These are phyloP conservation scores for Boechera retrofracta DNA, from an alignment of 345 rosid genomes.

Conservation along the genomic window DNA sequence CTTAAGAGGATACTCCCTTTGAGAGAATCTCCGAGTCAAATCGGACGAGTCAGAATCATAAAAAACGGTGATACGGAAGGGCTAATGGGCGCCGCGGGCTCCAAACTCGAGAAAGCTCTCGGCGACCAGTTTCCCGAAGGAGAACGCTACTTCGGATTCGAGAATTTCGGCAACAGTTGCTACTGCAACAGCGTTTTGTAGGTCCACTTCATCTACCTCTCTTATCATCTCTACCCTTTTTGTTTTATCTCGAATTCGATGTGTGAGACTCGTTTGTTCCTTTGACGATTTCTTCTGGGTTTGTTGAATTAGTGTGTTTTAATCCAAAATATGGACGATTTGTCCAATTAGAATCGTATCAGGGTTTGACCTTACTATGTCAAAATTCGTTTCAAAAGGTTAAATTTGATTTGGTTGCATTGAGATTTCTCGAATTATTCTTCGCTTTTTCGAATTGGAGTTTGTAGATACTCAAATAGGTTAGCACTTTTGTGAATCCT, in stretches of 20 bases:
- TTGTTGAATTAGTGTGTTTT: conserved; percentile 11
- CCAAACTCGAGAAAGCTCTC: conserved; percentile 98
- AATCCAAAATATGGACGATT: neutral
- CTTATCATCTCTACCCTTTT: neutral
- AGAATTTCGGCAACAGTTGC: conserved; percentile 98
- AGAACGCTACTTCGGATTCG: conserved; percentile 97
- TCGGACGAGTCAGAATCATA: conserved; percentile 45
- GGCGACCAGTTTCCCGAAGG: conserved; percentile 99
- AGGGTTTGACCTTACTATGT: conserved; percentile 13
- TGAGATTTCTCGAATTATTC: conserved; percentile 5
- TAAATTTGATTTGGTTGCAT: neutral
- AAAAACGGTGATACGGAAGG: conserved; percentile 43
- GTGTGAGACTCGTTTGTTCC: neutral
- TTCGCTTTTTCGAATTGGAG: too few relatives aligned
- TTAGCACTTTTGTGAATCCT: neutral
- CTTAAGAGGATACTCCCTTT: neutral
- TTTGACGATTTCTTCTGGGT: conserved; percentile 16
- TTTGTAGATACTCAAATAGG: neutral
- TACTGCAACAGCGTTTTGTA: conserved; percentile 98
- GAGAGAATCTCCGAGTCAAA: conserved; percentile 42
- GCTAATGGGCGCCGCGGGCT: conserved; percentile 96
- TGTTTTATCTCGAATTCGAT: conserved; percentile 3
- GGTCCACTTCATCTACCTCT: conserved; percentile 48
- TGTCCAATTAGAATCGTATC: neutral
- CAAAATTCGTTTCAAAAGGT: conserved; percentile 3